Evolutionary conservation across 805 yeast genomes (phyloP).

Genomic region (Yarrowia osloensis): DNA sequence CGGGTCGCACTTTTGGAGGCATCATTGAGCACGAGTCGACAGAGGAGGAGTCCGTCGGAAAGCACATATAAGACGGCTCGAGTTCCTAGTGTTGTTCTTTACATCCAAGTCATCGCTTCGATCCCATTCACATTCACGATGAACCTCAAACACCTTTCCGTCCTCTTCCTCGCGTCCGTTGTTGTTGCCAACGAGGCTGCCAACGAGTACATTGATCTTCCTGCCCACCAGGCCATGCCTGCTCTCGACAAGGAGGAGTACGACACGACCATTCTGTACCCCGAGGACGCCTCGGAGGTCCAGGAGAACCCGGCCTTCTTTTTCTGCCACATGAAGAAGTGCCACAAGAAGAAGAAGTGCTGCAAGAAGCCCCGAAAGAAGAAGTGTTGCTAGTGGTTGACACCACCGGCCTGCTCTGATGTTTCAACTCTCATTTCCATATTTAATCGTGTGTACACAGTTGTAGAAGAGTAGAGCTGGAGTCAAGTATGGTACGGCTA

Average conservation of each 20-base stretch:
- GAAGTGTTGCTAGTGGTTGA: not conserved
- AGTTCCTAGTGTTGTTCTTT: not conserved
- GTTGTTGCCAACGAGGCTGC: conserved; percentile 10
- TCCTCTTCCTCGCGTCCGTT: not conserved
- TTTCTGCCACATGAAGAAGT: conserved; percentile 7
- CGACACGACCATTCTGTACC: not conserved
- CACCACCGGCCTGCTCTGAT: too few species aligned
- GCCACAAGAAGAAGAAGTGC: not conserved
- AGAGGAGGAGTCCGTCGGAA: too few species aligned
- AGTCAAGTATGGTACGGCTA: too few species aligned
- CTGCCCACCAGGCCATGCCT: not conserved
- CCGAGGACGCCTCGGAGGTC: not conserved
- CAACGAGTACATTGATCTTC: conserved; percentile 1
- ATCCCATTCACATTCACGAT: not conserved
- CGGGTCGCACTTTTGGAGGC: not conserved
- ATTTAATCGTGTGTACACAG: too few species aligned
- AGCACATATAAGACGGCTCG: not conserved
- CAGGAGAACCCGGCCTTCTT: conserved; percentile 13
- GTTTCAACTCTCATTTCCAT: not conserved
- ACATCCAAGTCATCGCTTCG: not conserved
- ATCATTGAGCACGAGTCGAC: not conserved
- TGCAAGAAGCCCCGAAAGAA: not conserved
- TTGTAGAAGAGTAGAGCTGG: too few species aligned
- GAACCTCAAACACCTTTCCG: not conserved
- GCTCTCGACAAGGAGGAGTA: not conserved